phyloP scores from a whole-genome alignment of 495 filamentous ascomycete genomes.

The Xylaria acuta region DNA sequence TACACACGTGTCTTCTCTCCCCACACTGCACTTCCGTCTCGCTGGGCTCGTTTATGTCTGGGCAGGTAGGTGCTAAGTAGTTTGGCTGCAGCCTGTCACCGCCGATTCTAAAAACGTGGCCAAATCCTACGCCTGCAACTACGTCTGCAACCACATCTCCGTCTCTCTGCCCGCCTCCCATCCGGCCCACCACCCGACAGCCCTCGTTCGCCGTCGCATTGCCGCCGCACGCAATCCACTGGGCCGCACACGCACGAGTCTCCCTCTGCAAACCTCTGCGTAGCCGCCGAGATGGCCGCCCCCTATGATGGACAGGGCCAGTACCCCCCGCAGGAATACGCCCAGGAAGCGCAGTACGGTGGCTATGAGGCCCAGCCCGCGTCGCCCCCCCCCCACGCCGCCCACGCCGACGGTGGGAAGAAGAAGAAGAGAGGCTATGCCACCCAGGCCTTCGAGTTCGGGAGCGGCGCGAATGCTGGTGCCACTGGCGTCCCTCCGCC shows the following conservation, averaged over 20 bases:
- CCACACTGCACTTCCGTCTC: neutral
- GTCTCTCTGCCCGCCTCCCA: neutral
- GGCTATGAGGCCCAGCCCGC: slow-evolving; percentile 41
- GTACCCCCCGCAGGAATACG: slow-evolving; percentile 70
- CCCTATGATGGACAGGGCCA: slow-evolving; percentile 64
- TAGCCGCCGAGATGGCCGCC: slow-evolving; percentile 56
- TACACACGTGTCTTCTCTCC: neutral
- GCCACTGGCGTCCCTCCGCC: slow-evolving; percentile 49
- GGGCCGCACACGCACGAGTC: neutral
- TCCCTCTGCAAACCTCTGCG: slow-evolving; percentile 25
- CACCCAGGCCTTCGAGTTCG: slow-evolving; percentile 92
- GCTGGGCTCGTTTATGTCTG: neutral
- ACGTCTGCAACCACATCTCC: neutral
- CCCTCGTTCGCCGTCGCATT: slow-evolving; percentile 2
- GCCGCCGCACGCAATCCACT: neutral
- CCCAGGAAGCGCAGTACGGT: slow-evolving; percentile 51
- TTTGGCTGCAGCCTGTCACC: slow-evolving; percentile 25
- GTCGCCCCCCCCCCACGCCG: slow-evolving; percentile 50
- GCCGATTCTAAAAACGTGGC: slow-evolving; percentile 30
- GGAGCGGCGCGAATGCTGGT: slow-evolving; percentile 83
- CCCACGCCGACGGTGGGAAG: slow-evolving; percentile 56
- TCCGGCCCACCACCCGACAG: neutral
- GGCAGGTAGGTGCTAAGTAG: neutral
- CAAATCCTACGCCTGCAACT: slow-evolving; percentile 19
- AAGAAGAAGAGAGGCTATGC: slow-evolving; percentile 93